phyloP scores from a whole-genome alignment of 2,329 filamentous ascomycete genomes.

The Xylaria sp. region DNA sequence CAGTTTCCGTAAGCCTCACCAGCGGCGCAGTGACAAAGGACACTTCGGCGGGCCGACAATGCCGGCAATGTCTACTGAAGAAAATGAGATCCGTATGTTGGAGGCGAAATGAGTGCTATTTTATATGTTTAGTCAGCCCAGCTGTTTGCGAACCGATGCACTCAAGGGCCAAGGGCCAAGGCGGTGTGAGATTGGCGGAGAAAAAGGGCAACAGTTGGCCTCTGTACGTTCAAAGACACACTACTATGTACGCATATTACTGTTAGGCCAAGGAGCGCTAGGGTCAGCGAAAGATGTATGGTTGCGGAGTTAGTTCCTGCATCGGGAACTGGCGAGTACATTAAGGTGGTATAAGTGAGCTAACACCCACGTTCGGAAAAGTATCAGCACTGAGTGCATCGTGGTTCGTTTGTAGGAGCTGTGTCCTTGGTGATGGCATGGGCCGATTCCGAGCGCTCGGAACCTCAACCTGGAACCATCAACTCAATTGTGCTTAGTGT shows the following conservation, averaged over 20 bases:
- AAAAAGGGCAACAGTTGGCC: background rate
- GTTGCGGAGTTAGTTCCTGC: background rate
- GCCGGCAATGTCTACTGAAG: background rate
- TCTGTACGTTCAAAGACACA: no score
- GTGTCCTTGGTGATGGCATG: background rate
- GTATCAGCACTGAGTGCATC: background rate
- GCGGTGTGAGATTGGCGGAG: constrained; percentile 15
- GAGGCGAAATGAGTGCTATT: background rate
- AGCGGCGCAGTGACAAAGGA: background rate
- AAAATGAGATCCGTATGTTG: background rate
- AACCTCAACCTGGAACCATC: background rate
- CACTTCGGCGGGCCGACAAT: background rate
- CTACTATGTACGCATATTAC: background rate
- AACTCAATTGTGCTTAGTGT: background rate
- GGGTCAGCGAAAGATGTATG: background rate
- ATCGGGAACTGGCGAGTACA: background rate
- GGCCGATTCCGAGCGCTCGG: background rate
- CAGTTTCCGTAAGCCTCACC: background rate
- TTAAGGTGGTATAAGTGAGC: background rate
- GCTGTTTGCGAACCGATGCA: background rate
- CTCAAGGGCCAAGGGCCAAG: background rate
- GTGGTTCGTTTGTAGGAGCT: background rate
- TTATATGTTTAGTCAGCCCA: background rate
- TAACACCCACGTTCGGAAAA: no score
- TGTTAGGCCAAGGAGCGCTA: background rate